phyloP scores from a whole-genome alignment of 805 yeast species.

The Saccharomycopsis amapae region DNA sequence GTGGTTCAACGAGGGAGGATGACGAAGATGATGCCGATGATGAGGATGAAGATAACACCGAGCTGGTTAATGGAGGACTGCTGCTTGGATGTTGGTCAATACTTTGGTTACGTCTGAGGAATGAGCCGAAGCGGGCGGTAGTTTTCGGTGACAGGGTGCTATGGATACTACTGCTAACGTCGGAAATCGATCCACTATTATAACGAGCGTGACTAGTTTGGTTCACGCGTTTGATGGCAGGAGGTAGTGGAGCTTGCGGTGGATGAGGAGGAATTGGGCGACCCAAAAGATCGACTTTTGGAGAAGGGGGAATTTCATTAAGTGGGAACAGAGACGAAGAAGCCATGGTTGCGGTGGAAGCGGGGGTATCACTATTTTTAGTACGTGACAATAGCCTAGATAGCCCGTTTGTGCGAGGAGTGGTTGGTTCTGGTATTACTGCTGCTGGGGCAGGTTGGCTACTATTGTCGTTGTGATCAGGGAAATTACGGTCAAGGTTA shows the following conservation, averaged over 20 bases:
- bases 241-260: constrained; percentile 37
- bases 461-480: not conserved
- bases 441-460: not conserved
- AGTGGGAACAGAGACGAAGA: too few species aligned
- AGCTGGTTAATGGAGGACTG: not conserved
- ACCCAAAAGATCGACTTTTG: constrained; percentile 33
- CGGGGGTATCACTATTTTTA: constrained; percentile 26
- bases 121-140: constrained; percentile 11
- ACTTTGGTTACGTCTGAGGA: constrained; percentile 11
- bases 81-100: constrained; percentile 1
- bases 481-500: not conserved
- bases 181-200: too few species aligned
- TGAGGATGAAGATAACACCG: constrained; percentile 19
- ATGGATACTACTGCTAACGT: too few species aligned
- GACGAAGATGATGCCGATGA: not conserved
- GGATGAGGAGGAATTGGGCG: constrained; percentile 50
- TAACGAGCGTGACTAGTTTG: not conserved
- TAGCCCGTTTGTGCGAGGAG: not conserved
- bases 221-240: constrained; percentile 34
- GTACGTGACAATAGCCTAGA: not conserved
- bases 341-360: too few species aligned
- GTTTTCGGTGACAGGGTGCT: not conserved
- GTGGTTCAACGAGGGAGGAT: not conserved
- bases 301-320: constrained; percentile 21
- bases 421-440: not conserved